Base-by-base conservation (phyloP, 345 rosid genomes). In the Aquilaria sinensis region DNA sequence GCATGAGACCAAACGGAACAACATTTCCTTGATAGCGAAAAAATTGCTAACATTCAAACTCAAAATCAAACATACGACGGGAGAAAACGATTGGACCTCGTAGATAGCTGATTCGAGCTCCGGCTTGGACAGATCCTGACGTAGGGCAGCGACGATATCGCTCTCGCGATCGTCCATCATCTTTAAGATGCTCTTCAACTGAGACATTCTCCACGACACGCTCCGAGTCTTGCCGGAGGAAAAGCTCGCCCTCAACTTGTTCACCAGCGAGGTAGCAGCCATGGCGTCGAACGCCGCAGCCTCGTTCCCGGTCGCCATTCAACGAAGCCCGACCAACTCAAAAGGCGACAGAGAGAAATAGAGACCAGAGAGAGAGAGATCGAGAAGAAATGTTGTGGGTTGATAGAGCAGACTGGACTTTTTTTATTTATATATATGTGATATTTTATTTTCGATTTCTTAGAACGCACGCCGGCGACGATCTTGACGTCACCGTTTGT, bases 71-170 rank as follows among this genome's bases (percentile, higher is more conserved):
- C 48, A 31, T 34, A 57, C 43, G 43, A 37, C 37, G 29, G n/a
- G 47, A 31, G 9, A 5, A 30, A 10, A 47, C 52, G 32, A 2
- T 6, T 31, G 15, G 34, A 93, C 97, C 97, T 93, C 97, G 53
- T 79, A 86, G 60, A 93, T 56, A 57, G 69, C 60, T 67, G 96
- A 76, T 68, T 90, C 97, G 45, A 79, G 81, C 62, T 83, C 89
- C 45, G 97, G 98, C 62, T 93, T 93, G 37, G 78, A 70, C 62
- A 93, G 87, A 81, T 93, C 98, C 8, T 78, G 70, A 30, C 69
- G 75, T 61, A 93, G 97, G 68, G 96, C 92, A 10, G 77, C 74
- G 71, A 72, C 80, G 60, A 93, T 88, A 49, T 74, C 90, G 47
- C 80, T 68, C 83, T 88, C 96, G 66, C 76, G 78, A 3, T 89